Evolutionary conservation across 2,329 filamentous ascomycete species (phyloP), one percentile per base, ranked within the genome.

Genomic region (Cladosporium sp.): DNA sequence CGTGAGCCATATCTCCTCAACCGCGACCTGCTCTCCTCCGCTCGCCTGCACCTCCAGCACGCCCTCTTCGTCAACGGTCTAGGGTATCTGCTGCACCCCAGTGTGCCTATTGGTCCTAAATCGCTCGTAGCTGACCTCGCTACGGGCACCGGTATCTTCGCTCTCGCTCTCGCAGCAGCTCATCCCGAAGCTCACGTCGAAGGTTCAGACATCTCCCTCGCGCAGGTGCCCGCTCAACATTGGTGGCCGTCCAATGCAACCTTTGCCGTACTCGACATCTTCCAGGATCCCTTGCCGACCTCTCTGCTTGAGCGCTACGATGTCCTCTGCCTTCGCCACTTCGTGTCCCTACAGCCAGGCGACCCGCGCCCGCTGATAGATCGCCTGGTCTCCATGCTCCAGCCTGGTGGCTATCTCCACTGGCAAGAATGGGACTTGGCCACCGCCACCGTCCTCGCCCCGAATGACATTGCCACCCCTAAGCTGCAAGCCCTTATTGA

Each of bases 21-120:
- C 22, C 55, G 63, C 13, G 57, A 63, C 44, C 45, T 59, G 12
- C 36, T 62, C 19, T 59, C 60, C n/a, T 60, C 59, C 13, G 58
- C 57, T 10, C 59, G 63, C 13, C 58, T 71, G 1, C 66, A 70
- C 40, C 58, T 69, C 37, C 68, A 72, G 48, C 66, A 71, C 36
- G 66, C 65, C 32, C 61, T 70, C 5, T 73, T 65, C 66, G 63
- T 63, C 44, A 60, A 66, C 20, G 59, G 62, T 10, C 62, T 68
- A 3, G 58, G 62, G 19, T 70, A 60, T 50, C 63, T 59, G 28
- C 59, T 73, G 8, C 69, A 73, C 49, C 68, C 67, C 3, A 50
- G 54, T 12, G 65, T 72, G 42, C 40, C 49, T 1, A 47, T 60
- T 10, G 56, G 28, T 4, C 34, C 9, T 9, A 47, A 57, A 19